phyloP scores from a whole-genome alignment of 2,329 filamentous ascomycete genomes.

The Aspergillus intermedius region DNA sequence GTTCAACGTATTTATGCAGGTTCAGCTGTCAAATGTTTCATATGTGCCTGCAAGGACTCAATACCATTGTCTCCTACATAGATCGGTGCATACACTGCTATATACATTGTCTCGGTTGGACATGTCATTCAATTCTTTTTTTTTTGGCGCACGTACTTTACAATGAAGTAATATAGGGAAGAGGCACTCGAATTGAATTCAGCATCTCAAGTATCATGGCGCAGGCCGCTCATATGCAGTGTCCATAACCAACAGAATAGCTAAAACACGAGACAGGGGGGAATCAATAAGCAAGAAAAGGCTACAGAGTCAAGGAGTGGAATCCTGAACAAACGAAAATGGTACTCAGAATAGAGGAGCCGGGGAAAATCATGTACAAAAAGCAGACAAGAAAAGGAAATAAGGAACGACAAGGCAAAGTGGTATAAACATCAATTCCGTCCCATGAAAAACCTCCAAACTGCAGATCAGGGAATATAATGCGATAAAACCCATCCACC shows the following conservation, averaged over 20 bases:
- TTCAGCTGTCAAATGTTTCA: background rate
- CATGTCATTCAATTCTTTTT: background rate
- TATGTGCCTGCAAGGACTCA: background rate
- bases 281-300: background rate
- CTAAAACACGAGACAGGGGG: background rate
- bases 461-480: slow-evolving; percentile 1
- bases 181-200: background rate
- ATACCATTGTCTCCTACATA: background rate
- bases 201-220: background rate
- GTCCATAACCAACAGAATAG: background rate
- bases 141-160: too few species aligned
- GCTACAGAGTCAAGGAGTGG: background rate
- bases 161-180: background rate
- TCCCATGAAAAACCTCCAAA: slow-evolving; percentile 7
- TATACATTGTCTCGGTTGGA: background rate
- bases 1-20: background rate
- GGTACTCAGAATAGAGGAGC: slow-evolving; percentile 6
- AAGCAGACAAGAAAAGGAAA: slow-evolving; percentile 1
- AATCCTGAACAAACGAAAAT: slow-evolving; percentile 3
- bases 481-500: slow-evolving; percentile 1
- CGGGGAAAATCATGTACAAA: slow-evolving; percentile 15
- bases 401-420: slow-evolving; percentile 1
- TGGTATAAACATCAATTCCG: slow-evolving; percentile 13
- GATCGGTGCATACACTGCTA: background rate
- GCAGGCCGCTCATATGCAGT: background rate